Conservation (phyloP, 495 filamentous ascomycete species). For the Talaromyces stipitatus region DNA sequence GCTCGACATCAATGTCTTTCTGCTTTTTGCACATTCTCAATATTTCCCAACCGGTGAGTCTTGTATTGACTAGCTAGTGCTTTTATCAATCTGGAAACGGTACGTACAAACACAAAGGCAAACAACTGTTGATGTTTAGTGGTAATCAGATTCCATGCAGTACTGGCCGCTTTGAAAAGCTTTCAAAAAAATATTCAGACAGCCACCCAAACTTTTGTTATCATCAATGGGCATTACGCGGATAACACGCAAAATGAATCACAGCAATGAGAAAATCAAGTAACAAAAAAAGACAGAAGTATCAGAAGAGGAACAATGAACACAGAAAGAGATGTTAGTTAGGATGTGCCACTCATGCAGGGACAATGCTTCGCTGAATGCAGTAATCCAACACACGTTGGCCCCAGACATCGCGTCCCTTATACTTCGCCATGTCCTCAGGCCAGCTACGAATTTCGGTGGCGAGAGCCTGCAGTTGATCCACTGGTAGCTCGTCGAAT, state of each 20-base stretch:
- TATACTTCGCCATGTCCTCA: conserved; percentile 43
- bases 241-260: neutral
- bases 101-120: neutral
- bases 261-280: neutral
- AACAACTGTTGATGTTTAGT: neutral
- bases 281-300: neutral
- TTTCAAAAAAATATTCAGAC: conserved; percentile 6
- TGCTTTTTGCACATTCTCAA: neutral
- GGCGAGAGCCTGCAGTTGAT: conserved; percentile 35
- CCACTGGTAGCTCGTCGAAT: conserved; percentile 37
- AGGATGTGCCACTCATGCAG: neutral
- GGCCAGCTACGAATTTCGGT: conserved; percentile 46
- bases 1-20: neutral
- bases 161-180: neutral
- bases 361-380: conserved; percentile 13
- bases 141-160: neutral
- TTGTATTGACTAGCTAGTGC: neutral
- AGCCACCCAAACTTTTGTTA: conserved; percentile 10
- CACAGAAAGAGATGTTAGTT: neutral
- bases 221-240: neutral
- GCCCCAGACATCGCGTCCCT: conserved; percentile 45
- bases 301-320: neutral
- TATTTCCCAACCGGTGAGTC: neutral
- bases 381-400: conserved; percentile 37
- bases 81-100: neutral